A percentile compares a stretch with the other conserved stretches of the same genome.
phyloP scores from a whole-genome alignment of 2,329 filamentous ascomycete species.

The Epichloe bromicola region DNA sequence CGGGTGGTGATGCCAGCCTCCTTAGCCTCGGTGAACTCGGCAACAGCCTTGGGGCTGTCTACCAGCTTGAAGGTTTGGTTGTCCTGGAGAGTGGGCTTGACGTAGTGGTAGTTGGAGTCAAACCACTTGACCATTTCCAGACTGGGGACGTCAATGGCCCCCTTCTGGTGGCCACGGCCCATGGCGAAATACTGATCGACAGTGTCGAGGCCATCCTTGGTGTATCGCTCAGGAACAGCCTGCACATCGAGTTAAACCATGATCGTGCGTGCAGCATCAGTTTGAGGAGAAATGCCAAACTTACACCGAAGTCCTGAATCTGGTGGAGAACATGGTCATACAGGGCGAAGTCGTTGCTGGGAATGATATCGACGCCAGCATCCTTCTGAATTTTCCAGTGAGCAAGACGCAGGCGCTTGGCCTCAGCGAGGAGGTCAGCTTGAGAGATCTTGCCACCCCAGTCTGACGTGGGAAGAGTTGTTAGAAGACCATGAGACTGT shows the following conservation, averaged over 20 bases:
- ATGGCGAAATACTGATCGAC: constrained; percentile 99
- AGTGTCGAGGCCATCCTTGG: constrained; percentile 71
- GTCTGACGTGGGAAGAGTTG: constrained; percentile 24
- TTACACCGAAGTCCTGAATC: constrained; percentile 93
- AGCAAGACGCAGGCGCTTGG: constrained; percentile 87
- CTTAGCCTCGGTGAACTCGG: constrained; percentile 94
- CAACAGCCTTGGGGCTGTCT: constrained; percentile 81
- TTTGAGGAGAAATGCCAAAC: constrained; percentile 19
- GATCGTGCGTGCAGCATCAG: not conserved
- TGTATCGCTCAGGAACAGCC: constrained; percentile 89
- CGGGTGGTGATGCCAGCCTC: constrained; percentile 86
- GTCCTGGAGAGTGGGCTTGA: constrained; percentile 96
- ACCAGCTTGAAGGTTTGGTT: constrained; percentile 90
- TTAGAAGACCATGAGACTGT: constrained; percentile 8
- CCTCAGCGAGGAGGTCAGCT: constrained; percentile 81
- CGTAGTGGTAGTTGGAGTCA: constrained; percentile 99
- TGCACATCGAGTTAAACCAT: constrained; percentile 19
- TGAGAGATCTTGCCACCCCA: constrained; percentile 93
- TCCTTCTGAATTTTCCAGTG: constrained; percentile 99
- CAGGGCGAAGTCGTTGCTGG: constrained; percentile 98
- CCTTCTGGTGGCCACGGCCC: constrained; percentile 96
- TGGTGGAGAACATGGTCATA: constrained; percentile 97
- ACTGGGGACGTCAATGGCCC: constrained; percentile 79
- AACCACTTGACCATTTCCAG: constrained; percentile 99
- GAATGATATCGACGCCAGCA: constrained; percentile 93